These are phyloP conservation scores for Lentinula boryana DNA, from an alignment of 768 basidiomycete genomes.

Conservation along the genomic window DNA sequence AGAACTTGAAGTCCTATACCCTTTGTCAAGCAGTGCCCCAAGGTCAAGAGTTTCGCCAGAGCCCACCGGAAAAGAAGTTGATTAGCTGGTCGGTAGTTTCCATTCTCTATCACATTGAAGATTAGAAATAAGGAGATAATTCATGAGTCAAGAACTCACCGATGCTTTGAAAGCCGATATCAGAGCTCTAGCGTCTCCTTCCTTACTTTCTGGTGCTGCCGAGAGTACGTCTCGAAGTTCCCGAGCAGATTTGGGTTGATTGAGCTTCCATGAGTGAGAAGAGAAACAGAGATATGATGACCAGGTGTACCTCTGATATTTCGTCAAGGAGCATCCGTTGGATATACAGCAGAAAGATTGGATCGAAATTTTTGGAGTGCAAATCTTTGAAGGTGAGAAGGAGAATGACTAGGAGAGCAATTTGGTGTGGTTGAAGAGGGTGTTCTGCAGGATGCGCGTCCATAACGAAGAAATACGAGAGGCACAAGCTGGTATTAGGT, in stretches of 20 bases:
- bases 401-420: slow-evolving; percentile 60
- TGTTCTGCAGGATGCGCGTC: slow-evolving; percentile 44
- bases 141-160: background rate
- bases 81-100: slow-evolving; percentile 53
- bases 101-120: slow-evolving; percentile 25
- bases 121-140: background rate
- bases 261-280: slow-evolving; percentile 41
- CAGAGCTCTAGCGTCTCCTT: slow-evolving; percentile 14
- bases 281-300: background rate
- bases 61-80: slow-evolving; percentile 53
- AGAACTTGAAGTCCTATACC: slow-evolving; percentile 45
- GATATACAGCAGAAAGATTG: slow-evolving; percentile 53
- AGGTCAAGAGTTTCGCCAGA: background rate
- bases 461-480: background rate
- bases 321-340: slow-evolving; percentile 66
- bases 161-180: slow-evolving; percentile 3
- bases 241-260: slow-evolving; percentile 49
- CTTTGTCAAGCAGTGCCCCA: background rate
- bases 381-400: slow-evolving; percentile 58
- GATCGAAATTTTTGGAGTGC: slow-evolving; percentile 45
- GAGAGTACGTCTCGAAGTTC: slow-evolving; percentile 41
- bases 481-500: too few species aligned
- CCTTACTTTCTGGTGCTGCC: slow-evolving; percentile 34
- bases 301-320: slow-evolving; percentile 53
- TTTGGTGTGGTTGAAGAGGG: slow-evolving; percentile 71